Evolutionary conservation across 495 filamentous ascomycete species (phyloP).

Genomic region (Xanthoparmelia taractica): DNA sequence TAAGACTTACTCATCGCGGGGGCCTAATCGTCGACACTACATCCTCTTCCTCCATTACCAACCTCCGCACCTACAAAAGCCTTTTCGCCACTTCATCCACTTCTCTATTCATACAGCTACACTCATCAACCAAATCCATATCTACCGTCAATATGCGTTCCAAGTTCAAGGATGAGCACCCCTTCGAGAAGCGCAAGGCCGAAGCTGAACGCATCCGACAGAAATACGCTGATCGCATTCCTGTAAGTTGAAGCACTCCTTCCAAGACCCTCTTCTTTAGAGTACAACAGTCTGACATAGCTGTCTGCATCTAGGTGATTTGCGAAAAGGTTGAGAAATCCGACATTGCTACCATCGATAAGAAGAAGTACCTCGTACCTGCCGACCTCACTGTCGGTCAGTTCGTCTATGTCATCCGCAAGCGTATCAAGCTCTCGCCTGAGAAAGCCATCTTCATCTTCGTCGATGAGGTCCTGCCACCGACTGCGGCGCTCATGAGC

Average conservation of each 20-base stretch:
- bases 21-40: constrained; percentile 11
- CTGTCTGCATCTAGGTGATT: constrained; percentile 62
- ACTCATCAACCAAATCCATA: constrained; percentile 29
- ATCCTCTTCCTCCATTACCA: constrained; percentile 13
- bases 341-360: constrained; percentile 99
- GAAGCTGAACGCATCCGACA: constrained; percentile 98
- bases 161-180: constrained; percentile 99
- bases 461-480: constrained; percentile 95
- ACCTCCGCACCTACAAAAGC: constrained; percentile 17
- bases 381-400: constrained; percentile 97
- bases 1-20: constrained; percentile 13
- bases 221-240: constrained; percentile 98
- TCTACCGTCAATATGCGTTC: constrained; percentile 65
- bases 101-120: constrained; percentile 4
- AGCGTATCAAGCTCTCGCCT: constrained; percentile 98
- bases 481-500: constrained; percentile 96
- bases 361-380: constrained; percentile 99
- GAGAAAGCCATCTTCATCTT: constrained; percentile 99
- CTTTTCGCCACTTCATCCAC: constrained; percentile 8
- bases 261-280: constrained; percentile 1
- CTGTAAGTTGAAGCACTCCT: constrained; percentile 54
- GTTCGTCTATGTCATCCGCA: constrained; percentile 99
- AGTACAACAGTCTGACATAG: constrained; percentile 1
- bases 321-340: constrained; percentile 99
- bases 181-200: constrained; percentile 97